A percentile compares a stretch with the other conserved stretches of the same genome.
Conservation (phyloP, 2,329 filamentous ascomycete species). For the Pleomassaria siparia region DNA sequence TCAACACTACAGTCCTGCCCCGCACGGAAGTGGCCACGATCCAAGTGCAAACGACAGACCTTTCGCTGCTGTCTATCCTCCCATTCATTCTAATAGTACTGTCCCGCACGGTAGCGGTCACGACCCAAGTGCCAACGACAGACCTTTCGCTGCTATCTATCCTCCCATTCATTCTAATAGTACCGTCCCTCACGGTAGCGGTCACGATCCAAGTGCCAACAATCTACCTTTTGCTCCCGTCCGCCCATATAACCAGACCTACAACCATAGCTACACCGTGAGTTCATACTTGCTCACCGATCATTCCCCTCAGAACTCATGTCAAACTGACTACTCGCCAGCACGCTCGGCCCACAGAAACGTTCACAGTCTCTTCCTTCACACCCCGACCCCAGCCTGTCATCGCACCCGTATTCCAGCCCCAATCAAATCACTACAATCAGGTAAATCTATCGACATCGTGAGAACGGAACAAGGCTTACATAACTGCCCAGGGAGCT, state of each 20-base stretch:
- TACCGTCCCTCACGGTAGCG: conserved; percentile 25
- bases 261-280: too few species aligned
- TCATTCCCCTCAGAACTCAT: background rate
- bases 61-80: background rate
- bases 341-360: background rate
- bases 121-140: conserved; percentile 12
- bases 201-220: conserved; percentile 16
- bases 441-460: background rate
- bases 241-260: too few species aligned
- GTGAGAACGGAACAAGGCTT: background rate
- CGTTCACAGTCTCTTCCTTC: conserved; percentile 9
- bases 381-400: conserved; percentile 12
- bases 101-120: conserved; percentile 25
- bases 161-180: conserved; percentile 2
- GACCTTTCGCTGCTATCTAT: background rate
- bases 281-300: background rate
- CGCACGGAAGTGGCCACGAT: conserved; percentile 26
- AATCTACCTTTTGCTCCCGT: background rate
- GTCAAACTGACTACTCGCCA: background rate
- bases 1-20: conserved; percentile 16
- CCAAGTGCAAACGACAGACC: conserved; percentile 8
- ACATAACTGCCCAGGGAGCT: background rate
- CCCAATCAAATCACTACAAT: background rate
- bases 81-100: conserved; percentile 6
- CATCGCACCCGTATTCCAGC: conserved; percentile 8